Base-by-base conservation (phyloP, 2,329 filamentous ascomycete species). In the Talaromyces atroroseus region DNA sequence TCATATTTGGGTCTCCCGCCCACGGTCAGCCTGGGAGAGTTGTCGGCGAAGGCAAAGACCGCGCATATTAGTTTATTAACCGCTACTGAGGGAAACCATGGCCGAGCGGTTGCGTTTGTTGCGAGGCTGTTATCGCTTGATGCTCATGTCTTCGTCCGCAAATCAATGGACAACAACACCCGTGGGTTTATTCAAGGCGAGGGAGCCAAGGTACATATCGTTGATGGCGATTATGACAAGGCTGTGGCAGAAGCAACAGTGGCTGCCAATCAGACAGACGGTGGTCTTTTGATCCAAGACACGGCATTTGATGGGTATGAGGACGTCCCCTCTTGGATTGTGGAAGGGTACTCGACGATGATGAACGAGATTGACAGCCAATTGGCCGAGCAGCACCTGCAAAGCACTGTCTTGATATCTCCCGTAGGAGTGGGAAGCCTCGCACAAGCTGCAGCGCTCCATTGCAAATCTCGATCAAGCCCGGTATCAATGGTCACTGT, bases 301-400 rank as follows among this genome's bases (percentile, higher is more conserved):
- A 85, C 81, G 8, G 80, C 84, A 0, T 88, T 87, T 63, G 77
- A 80, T 0, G 84, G 82, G 2, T 90, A 88, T 62, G 80, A 84
- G 48, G 76, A 83, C 40, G 80, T 90, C 5, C 87, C 88, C 0
- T 48, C 82, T 69, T 91, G 86, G 84, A 87, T 92, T 21, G 86
- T 90, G 0, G 84, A 92, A 59, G 89, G 89, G 0, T 94, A 92
- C 64, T 78, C 77, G 4, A 90, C 88, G 0, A 86, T 92, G 80
- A 74, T 92, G 59, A 68, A 71, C 2, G 89, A 94, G 65, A 75
- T 83, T 0, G 86, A 90, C 50, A 67, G 75, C 20, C 87, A 92
- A 64, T 65, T 86, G 10, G 5, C 26, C 8, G 26, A 4, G 8
- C n/a, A n/a, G n/a, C 4, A 29, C 26, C 5, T 65, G 76, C 69